Evolutionary conservation across 164 flowering plant species (phyloP), one percentile per base, ranked within the genome.

Genomic region (Vitis rotundifolia): DNA sequence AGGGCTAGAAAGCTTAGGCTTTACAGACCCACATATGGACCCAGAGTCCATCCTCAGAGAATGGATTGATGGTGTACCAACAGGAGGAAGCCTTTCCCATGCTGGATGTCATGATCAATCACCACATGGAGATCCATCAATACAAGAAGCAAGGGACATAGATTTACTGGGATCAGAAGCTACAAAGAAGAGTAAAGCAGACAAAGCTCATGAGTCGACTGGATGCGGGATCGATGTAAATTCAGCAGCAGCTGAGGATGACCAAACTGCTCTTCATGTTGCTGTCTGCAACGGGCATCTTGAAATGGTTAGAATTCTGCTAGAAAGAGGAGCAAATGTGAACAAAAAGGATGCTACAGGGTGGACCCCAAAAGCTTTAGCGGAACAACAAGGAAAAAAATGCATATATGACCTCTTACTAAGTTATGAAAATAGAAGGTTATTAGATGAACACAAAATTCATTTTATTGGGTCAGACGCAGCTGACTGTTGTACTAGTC

Each of bases 291-390:
- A 72, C 66, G 85, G 80, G 59, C 71, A 83, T 67, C 65, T 73
- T 28, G 86, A 83, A 75, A 83, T 77, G 81, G 83, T 75, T 19
- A 78, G 70, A 73, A 53, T 75, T 75, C 77, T 84, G 66, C 77
- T 82, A 14, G 87, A 83, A 61, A 73, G 75, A 74, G 86, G 86
- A 66, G 80, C 81, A 69, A 71, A 80, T 61, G 67, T 75, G 22
- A 81, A 84, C 48, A 80, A 80, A 72, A 68, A 77, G 55, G 87
- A 83, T 78, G 74, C 82, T 5, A 67, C 63, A 68, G 87, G 83
- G 49, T 68, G 75, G 87, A 82, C 82, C 9, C 78, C 90, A 71
- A 83, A 80, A 76, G 80, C 75, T 62, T 53, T 73, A 66, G 84
- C 85, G 51, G 76, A 80, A 76, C 79, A 78, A 71, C 77, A 68